Base-by-base conservation (phyloP, 179 eudicot species). In the Actinidia chinensis region DNA sequence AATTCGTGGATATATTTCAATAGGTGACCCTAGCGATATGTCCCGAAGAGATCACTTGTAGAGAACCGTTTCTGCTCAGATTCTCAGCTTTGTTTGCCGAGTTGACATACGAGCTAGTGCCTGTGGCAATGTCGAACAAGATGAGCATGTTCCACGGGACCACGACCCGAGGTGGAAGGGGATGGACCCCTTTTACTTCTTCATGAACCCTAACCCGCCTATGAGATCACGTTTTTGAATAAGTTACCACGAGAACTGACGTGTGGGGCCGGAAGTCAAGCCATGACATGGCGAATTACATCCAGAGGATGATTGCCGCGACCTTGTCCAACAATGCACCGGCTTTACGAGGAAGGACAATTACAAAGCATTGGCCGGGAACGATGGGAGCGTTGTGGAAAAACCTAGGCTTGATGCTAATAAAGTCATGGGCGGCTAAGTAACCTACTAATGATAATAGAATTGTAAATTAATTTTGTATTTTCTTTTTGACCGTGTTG, bases 291-390 rank as follows among this genome's bases (percentile, higher is more conserved):
- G 82, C 82, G 18, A 79, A 80, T 23, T 78, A 80, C 15, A 78
- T 83, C 8, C 86, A 83, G 46, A 83, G 82, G 77, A 73, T 80
- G 4, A 83, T 86, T 28, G 86, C 84, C 9, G 77, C 83, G 1
- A 81, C 86, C 13, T 74, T 86, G 17, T 79, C 84, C 6, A 83
- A 81, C 20, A 86, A 58, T 86, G 88, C 80, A 86, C 88, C 4
- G 63, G 40, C 0, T 82, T 83, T 63, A 83, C 88, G 1, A 81
- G 88, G 77, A 85, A 80, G 42, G 84, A 85, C 55, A 85, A 85
- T 48, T 85, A 85, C 17, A 52, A 73, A 46, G 86, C 84, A 33
- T 80, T 86, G n/a, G 88, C 88, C 0, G 88, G 86, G 40, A 86
- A 81, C 42, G 88, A 86, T 68, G 88, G 88, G 3, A 81, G n/a